These are phyloP conservation scores for Phaeosphaeriaceae sp. DNA, from an alignment of 2,329 filamentous ascomycete genomes.

Conservation along the genomic window DNA sequence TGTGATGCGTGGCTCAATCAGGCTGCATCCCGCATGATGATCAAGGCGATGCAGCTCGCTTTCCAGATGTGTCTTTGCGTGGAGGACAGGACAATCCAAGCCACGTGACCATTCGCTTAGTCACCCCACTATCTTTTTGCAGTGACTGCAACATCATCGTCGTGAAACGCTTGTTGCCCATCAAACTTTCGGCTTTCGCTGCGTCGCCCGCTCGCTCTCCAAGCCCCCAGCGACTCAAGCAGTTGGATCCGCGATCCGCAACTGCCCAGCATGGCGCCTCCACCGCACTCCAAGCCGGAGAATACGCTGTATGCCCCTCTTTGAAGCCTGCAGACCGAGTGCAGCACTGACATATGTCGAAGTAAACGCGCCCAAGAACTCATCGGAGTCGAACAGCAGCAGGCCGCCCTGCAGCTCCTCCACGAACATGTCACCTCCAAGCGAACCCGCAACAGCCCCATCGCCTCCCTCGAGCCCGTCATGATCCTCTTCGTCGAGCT, in stretches of 20 bases:
- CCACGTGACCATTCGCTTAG: constrained; percentile 20
- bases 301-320: constrained; percentile 74
- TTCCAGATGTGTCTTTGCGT: neutral
- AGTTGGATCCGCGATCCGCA: constrained; percentile 32
- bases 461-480: constrained; percentile 93
- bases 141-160: constrained; percentile 17
- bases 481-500: constrained; percentile 98
- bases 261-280: constrained; percentile 78
- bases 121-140: constrained; percentile 22
- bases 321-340: neutral
- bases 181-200: constrained; percentile 14
- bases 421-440: constrained; percentile 99
- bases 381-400: constrained; percentile 93
- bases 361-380: constrained; percentile 89
- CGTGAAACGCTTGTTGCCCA: constrained; percentile 20
- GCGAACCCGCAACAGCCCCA: constrained; percentile 95
- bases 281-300: constrained; percentile 96
- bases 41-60: neutral
- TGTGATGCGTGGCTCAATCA: neutral
- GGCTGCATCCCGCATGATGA: neutral
- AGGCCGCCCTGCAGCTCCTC: constrained; percentile 90
- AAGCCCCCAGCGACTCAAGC: constrained; percentile 37
- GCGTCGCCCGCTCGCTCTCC: constrained; percentile 36
- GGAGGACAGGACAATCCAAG: neutral
- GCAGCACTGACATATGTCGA: constrained; percentile 13